Evolutionary conservation across 257 asterid genomes (phyloP).

Genomic region (Perilla frutescens): DNA sequence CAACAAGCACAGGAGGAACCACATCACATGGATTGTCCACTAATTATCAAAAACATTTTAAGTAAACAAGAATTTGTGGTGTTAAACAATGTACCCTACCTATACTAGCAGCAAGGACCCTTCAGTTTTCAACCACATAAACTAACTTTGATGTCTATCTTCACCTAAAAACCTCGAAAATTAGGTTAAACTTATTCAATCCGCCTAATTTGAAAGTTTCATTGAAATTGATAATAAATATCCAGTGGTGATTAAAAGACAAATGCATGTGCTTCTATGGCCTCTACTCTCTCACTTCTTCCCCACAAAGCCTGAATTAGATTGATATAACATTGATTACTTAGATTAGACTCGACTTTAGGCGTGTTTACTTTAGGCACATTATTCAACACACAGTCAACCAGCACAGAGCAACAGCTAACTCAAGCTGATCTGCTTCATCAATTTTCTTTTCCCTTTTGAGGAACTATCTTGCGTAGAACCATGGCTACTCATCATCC

Average conservation of each 20-base stretch:
- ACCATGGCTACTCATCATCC: background rate
- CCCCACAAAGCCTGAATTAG: background rate
- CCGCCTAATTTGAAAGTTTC: background rate
- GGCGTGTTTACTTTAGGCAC: no score
- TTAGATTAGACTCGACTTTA: background rate
- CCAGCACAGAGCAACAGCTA: background rate
- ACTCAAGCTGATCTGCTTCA: background rate
- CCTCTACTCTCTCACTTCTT: background rate
- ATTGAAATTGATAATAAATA: background rate
- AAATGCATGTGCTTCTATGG: background rate
- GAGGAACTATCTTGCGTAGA: no score
- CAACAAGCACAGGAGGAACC: slow-evolving; percentile 30
- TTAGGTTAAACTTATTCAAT: background rate
- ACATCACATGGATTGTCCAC: slow-evolving; percentile 36
- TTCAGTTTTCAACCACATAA: background rate
- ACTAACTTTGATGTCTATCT: background rate
- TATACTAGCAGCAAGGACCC: background rate
- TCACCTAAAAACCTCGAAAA: background rate
- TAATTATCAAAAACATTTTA: background rate
- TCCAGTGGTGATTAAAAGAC: background rate
- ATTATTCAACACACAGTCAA: no score
- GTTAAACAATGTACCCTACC: slow-evolving; percentile 10
- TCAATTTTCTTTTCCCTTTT: background rate
- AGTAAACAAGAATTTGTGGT: slow-evolving; percentile 15
- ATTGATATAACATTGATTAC: background rate